phyloP scores from a whole-genome alignment of 345 rosid genomes.

The Triadica sebifera region DNA sequence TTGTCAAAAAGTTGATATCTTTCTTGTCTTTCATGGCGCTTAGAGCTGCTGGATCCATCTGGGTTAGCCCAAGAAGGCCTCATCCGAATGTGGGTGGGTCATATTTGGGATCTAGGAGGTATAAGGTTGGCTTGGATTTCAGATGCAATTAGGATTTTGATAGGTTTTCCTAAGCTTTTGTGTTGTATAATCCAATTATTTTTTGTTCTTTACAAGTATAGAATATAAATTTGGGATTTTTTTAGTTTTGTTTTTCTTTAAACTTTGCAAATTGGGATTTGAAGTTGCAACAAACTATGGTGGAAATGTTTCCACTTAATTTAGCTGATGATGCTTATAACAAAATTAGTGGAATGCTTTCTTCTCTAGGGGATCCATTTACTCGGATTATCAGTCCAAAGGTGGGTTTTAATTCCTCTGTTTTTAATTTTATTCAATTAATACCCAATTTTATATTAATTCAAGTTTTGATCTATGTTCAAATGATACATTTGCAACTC shows the following conservation, averaged over 20 bases:
- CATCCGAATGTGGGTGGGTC: slow-evolving; percentile 31
- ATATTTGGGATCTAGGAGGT: slow-evolving; percentile 34
- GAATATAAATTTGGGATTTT: background rate
- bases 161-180: slow-evolving; percentile 39
- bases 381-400: slow-evolving; percentile 87
- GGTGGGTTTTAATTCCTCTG: slow-evolving; percentile 33
- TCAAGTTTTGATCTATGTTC: background rate
- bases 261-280: slow-evolving; percentile 73
- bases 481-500: background rate
- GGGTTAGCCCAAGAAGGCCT: slow-evolving; percentile 47
- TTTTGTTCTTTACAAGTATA: background rate
- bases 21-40: slow-evolving; percentile 47
- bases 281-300: slow-evolving; percentile 86
- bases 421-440: background rate
- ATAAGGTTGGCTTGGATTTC: slow-evolving; percentile 36
- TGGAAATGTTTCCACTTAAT: slow-evolving; percentile 73
- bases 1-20: slow-evolving; percentile 22
- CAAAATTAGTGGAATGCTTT: slow-evolving; percentile 74
- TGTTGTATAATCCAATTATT: no score
- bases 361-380: slow-evolving; percentile 89
- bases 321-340: slow-evolving; percentile 78
- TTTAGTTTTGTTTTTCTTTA: background rate
- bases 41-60: slow-evolving; percentile 46
- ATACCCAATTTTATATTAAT: background rate
- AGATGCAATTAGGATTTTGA: slow-evolving; percentile 21